Evolutionary conservation across 2,329 filamentous ascomycete species (phyloP), one percentile per base, ranked within the genome.

Genomic region (Fusarium pseudonygamai): DNA sequence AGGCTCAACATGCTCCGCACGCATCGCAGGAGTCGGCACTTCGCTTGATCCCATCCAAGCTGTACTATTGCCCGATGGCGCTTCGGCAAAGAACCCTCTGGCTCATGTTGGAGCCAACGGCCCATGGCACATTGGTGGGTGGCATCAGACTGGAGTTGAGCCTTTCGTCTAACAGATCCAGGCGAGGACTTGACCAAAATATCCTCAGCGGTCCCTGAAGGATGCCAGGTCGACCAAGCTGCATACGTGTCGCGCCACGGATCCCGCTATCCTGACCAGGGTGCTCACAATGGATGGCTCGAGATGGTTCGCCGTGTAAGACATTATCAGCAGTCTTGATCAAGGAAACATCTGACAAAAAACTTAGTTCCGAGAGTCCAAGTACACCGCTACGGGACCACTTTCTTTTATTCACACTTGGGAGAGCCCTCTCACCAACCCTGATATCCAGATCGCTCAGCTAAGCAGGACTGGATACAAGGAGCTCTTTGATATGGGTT

Each of bases 391-490:
- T 10, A 83, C 77, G 0, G 88, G 88, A 7, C 79, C 84, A 3
- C 80, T 93, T 42, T 80, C 84, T 0, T 93, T 93, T 75, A 81
- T 93, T 36, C 82, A 86, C 18, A 80, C 80, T 7, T 93, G 91
- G 91, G 81, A 85, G 65, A 87, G 90, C 0, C 87, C 88, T 3
- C 81, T 92, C 34, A 87, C 84, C 4, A 82, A 89, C 64, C 87
- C 89, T 0, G 79, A 80, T 1, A 81, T 84, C 14, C 88, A 93
- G 77, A 88, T 92, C 28, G 82, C 87, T 9, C 87, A 90, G 76
- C 79, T 90, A 47, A 90, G 88, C 26, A 82, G 87, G 11, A 91
- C 90, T 3, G 91, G 91, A 1, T 89, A 88, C 75, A 90, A 91
- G 72, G 91, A 93, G 78, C 80, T 87, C 1, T 84, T 86, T 45